Conservation (phyloP, 129 eudicot species). For the Arctium minus region DNA sequence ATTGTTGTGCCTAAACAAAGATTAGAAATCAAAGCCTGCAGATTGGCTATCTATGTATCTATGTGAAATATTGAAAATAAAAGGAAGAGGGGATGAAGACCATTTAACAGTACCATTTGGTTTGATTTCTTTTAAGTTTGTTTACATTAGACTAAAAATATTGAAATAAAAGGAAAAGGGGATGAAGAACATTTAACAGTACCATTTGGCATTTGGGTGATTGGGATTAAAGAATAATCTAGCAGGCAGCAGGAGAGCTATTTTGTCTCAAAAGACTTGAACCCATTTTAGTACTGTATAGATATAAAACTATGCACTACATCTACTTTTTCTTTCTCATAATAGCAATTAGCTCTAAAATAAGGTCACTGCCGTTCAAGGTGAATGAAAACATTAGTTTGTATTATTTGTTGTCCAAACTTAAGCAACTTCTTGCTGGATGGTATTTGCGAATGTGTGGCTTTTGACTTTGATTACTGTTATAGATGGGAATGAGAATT, state of each 20-base stretch:
- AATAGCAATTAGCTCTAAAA: not conserved
- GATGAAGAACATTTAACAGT: slow-evolving; percentile 22
- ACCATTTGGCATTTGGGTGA: slow-evolving; percentile 70
- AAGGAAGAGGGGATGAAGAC: no score
- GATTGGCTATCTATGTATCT: no score
- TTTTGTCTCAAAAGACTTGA: slow-evolving; percentile 64
- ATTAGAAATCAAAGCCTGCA: no score
- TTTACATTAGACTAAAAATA: no score
- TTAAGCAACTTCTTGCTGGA: not conserved
- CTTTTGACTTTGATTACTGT: slow-evolving; percentile 12
- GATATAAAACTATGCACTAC: not conserved
- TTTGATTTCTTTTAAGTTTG: no score
- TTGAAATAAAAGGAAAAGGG: not conserved
- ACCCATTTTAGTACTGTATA: slow-evolving; percentile 6
- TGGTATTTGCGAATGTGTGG: not conserved
- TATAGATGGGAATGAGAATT: slow-evolving; percentile 6
- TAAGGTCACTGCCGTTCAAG: not conserved
- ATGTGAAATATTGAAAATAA: no score
- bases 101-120: no score
- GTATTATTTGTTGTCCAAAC: not conserved
- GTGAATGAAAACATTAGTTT: not conserved
- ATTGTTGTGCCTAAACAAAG: no score
- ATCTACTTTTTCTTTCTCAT: not conserved
- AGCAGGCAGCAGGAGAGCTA: slow-evolving; percentile 70
- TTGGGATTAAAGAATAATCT: slow-evolving; percentile 54